Evolutionary conservation across 108 stramenopile genomes (phyloP), one percentile per base, ranked within the genome.

Genomic region (Skeletonema menzelii): DNA sequence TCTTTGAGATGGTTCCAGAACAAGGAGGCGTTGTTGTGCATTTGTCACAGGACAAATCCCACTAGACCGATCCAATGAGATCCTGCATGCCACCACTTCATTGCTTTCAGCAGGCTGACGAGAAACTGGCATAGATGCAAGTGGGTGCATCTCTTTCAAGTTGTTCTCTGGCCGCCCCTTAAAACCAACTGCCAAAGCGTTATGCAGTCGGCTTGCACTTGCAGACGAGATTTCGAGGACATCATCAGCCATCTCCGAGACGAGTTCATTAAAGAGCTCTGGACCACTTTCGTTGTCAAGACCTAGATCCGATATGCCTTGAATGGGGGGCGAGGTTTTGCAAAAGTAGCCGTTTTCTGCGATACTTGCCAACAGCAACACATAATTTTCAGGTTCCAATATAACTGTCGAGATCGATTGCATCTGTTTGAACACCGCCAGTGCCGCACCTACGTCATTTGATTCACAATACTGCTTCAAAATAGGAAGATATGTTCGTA

Each of bases 401-500:
- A 72, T 65, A 8, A 92, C 94, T 8, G 65, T 66, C 2, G 63
- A 37, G 0, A 77, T 76, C 8, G 71, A 55, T 35, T 82, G 83
- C 91, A 95, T 95, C 32, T 74, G 77, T 27, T 70, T 63, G 69
- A 86, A 92, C 31, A 95, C 64, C 27, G 78, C 67, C 8, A 95
- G 63, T 12, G 84, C 91, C 22, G 86, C 70, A 11, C 78, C 44
- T 7, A 87, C 30, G 55, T 92, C 86, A 4, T 82, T 77, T 56
- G 73, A 42, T 30, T 95, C 82, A 24, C 88, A 73, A 68, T 92
- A 91, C 15, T 59, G 46, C 62, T 79, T 76, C 66, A 91, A 80
- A 15, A 92, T 75, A 14, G 94, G 94, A 15, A 87, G 64, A 75
- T 88, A 95, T n/a, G 90, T 88, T 53, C 94, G 88, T 13, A 91